Conservation (phyloP, 192 early-diverging fungal genomes). For the Gaertneriomyces sp. region DNA sequence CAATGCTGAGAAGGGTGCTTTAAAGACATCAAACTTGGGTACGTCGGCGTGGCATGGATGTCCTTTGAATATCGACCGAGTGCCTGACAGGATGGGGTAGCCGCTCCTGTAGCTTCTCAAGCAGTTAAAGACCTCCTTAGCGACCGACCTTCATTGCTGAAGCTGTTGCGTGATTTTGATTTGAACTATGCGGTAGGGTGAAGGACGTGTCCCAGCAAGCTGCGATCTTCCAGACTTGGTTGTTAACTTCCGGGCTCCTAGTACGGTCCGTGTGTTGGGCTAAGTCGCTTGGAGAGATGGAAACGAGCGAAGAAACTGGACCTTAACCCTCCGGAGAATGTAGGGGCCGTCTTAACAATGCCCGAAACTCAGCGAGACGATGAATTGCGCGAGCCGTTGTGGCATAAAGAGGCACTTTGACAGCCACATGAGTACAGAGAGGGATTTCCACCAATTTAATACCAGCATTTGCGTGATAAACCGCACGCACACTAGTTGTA, state of each 20-base stretch:
- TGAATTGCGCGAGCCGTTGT: slow-evolving; percentile 28
- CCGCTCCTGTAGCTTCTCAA: background rate
- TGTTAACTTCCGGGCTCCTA: background rate
- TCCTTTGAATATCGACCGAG: no score
- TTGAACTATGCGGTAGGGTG: slow-evolving; percentile 28
- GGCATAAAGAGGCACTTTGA: slow-evolving; percentile 16
- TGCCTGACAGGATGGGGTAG: background rate
- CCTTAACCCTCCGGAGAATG: slow-evolving; percentile 42
- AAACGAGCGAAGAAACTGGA: slow-evolving; percentile 46
- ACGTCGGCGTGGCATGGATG: no score
- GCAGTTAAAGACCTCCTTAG: slow-evolving; percentile 6
- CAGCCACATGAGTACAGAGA: no score
- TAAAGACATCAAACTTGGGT: no score
- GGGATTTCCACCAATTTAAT: no score
- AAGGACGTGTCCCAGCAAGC: background rate
- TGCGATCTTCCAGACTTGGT: background rate
- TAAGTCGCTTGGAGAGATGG: slow-evolving; percentile 55
- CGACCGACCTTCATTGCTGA: slow-evolving; percentile 4
- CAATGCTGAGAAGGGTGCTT: no score
- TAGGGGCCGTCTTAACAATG: slow-evolving; percentile 16
- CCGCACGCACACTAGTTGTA: no score
- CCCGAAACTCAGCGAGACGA: slow-evolving; percentile 5
- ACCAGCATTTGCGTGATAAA: no score
- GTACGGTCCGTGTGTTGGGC: slow-evolving; percentile 52
- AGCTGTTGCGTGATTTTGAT: slow-evolving; percentile 32